phyloP scores from a whole-genome alignment of 2,329 filamentous ascomycete species.

The Teratosphaeria pseudoeucalypti region DNA sequence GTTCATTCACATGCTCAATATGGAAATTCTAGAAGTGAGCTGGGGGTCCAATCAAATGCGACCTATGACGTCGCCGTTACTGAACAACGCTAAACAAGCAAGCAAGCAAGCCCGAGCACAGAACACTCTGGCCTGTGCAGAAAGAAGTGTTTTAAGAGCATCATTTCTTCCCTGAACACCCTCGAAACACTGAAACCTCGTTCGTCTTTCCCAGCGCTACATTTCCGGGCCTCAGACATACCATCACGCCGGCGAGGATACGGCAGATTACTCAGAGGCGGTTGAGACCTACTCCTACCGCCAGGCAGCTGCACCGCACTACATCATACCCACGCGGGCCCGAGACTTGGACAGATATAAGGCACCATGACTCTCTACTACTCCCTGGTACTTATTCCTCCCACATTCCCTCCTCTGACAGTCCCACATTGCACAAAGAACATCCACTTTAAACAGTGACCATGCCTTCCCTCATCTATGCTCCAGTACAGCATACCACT shows the following conservation, averaged over 20 bases:
- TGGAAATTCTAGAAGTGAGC: neutral
- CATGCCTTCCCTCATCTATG: slow-evolving; percentile 29
- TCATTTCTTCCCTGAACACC: neutral
- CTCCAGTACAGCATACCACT: slow-evolving; percentile 19
- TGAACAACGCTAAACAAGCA: neutral
- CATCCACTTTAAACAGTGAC: slow-evolving; percentile 3
- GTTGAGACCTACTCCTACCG: neutral
- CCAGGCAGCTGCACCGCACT: neutral
- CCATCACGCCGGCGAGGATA: neutral
- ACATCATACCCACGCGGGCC: neutral
- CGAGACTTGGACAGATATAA: neutral
- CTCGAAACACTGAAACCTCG: neutral
- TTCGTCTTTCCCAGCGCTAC: neutral
- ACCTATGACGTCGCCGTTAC: neutral
- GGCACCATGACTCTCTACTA: slow-evolving; percentile 59
- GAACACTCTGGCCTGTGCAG: neutral
- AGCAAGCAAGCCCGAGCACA: neutral
- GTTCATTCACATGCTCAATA: neutral
- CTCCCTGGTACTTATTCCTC: slow-evolving; percentile 45
- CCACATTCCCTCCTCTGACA: slow-evolving; percentile 1
- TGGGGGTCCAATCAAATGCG: neutral
- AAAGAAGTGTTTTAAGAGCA: neutral
- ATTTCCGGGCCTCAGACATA: no score
- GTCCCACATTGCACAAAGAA: neutral
- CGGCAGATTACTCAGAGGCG: neutral